Base-by-base conservation (phyloP, 768 basidiomycete species). In the Agrocybe praecox region DNA sequence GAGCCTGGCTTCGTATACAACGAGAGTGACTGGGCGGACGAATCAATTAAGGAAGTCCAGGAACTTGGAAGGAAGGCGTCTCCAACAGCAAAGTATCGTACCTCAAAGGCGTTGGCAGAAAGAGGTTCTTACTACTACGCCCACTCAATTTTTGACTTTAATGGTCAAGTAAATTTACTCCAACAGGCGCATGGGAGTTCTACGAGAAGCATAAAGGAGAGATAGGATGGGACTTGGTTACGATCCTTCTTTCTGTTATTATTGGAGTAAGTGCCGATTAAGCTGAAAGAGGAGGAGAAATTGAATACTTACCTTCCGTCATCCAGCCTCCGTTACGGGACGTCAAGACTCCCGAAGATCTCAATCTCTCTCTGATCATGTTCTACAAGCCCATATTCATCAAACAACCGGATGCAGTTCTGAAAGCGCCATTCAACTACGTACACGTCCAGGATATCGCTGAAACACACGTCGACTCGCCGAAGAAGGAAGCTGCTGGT, bases 371-470 rank as follows among this genome's bases (percentile, higher is more conserved):
- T 2, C 15, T 49, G 7, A 0, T 57, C 4, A 21, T 59, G 0
- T 70, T 64, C 52, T 69, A 72, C 57, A 57, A 72, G 45, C 46
- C 49, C 12, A 61, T 74, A 6, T 46, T 71, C 12, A 45, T 42
- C 8, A 52, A 56, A 8, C 62, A 65, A 40, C 1, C 65, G 0
- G 44, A 60, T 4, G 62, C 70, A 19, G 52, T 43, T 1, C 49
- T 72, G 0, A 58, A 54, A 1, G 58, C 49, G 2, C 45, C 62
- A 2, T 58, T 62, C 14, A 56, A 59, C 22, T 82, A 76, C 74
- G 60, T 81, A 29, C 80, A 85, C 52, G 82, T 85, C 2, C 76
- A 81, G 9, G 84, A 86, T 63, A 63, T 84, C 26, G 85, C 84
- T 0, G 72, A 75, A 19, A 85, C 79, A 0, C 87, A 89, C 66